Conservation (phyloP, 257 asterid species). For the Fraxinus excelsior region DNA sequence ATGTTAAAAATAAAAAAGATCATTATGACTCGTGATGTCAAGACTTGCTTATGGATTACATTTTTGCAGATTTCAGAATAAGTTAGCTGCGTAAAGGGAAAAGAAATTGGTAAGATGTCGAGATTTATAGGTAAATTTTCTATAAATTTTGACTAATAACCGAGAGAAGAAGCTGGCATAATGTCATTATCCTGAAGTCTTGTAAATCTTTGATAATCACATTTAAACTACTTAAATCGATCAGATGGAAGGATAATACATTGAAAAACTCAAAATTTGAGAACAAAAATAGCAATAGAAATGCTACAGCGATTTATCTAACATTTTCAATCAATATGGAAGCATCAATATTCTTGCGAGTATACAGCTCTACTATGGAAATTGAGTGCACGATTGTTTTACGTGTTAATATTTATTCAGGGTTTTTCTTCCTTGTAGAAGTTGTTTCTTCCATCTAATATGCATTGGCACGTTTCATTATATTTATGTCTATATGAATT, state of each 20-base stretch:
- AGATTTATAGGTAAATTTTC: background rate
- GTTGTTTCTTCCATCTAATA: background rate
- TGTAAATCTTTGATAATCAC: background rate
- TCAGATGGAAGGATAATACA: background rate
- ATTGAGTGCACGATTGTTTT: background rate
- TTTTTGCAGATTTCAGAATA: background rate
- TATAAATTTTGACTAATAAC: background rate
- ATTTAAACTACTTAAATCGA: background rate
- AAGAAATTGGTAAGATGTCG: background rate
- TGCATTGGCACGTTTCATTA: background rate
- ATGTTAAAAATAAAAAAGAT: too few species aligned
- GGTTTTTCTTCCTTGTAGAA: background rate
- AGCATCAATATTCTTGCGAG: background rate
- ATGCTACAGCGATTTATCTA: background rate
- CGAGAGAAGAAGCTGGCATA: background rate
- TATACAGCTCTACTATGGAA: background rate
- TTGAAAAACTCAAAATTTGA: too few species aligned
- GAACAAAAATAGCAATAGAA: background rate
- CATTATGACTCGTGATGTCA: background rate
- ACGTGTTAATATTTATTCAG: background rate
- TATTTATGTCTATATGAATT: too few species aligned
- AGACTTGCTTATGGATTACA: background rate
- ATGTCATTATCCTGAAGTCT: background rate
- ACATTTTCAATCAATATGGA: background rate
- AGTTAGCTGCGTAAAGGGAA: background rate